Evolutionary conservation across 345 rosid species (phyloP), one percentile per base, ranked within the genome.

Genomic region (Eucalyptus urophylla): DNA sequence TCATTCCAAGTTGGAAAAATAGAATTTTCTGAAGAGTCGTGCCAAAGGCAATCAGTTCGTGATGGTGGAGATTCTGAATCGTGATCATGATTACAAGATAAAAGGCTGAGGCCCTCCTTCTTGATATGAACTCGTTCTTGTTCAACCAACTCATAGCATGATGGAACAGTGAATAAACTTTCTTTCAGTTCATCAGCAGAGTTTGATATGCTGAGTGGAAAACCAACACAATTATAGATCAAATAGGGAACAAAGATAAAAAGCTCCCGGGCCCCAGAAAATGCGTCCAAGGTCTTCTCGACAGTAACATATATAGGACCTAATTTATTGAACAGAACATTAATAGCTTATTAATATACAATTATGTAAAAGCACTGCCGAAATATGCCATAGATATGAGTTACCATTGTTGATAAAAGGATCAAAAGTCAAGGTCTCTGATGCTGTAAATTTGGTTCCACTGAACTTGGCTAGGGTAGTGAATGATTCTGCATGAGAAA

Each of bases 201-300:
- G 91, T 96, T 95, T 76, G 96, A 92, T 90, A 97, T 90, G 90
- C 90, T 85, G 87, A 97, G 94, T 54, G 97, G 96, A 92, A 96
- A 91, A 88, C 97, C 97, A 88, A 96, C 93, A 91, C 99, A 97
- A 89, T 97, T 97, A 88, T 95, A 96, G 88, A 97, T 91, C 67
- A 96, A 90, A 93, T 93, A 96, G 49, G 99, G 98, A 88, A 95
- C 99, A 90, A 83, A 96, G 90, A 97, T 90, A 87, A 90, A 93
- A 88, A 97, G 94, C 89, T 96, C 98, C 65, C 99, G 95, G 60
- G 97, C 95, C 92, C 99, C 99, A 92, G 99, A 97, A 86, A 95
- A 93, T 45, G 94, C 95, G 89, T 97, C 97, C 99, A 97, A 92
- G 88, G 90, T 93, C 93, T 95, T 96, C 93, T 97, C 99, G 80